These are phyloP conservation scores for Suillus tomentosus DNA, from an alignment of 768 basidiomycete genomes.

Conservation along the genomic window DNA sequence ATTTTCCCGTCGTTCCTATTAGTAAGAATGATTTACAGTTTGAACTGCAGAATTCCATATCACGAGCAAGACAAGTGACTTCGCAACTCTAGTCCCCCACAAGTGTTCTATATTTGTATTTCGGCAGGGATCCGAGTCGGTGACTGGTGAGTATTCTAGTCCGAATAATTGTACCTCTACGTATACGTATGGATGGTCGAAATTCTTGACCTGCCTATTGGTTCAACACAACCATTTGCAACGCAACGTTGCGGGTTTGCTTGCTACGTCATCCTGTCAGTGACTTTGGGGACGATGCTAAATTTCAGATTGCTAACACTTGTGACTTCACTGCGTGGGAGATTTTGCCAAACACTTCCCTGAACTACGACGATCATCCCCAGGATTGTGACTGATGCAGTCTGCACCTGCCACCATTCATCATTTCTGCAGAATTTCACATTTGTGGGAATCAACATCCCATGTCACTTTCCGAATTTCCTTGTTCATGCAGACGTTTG, in stretches of 20 bases:
- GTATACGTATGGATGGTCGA: not conserved
- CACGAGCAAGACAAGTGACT: not conserved
- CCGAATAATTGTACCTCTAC: too few species aligned
- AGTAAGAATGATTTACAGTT: not conserved
- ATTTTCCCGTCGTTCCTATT: not conserved
- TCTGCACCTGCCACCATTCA: too few species aligned
- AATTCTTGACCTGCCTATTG: not conserved
- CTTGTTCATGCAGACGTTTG: not conserved
- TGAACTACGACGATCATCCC: not conserved
- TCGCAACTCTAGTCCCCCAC: not conserved
- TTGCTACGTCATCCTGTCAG: not conserved
- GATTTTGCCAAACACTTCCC: not conserved
- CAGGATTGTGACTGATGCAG: not conserved
- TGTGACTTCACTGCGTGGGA: not conserved
- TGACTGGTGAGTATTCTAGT: not conserved
- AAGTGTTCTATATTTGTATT: not conserved
- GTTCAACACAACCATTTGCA: not conserved
- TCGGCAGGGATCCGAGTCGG: not conserved
- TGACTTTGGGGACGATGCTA: not conserved
- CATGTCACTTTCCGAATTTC: not conserved
- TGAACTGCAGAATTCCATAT: not conserved
- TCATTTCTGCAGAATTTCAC: not conserved
- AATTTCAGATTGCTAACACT: too few species aligned
- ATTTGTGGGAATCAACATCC: too few species aligned
- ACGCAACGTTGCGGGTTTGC: not conserved